phyloP scores from a whole-genome alignment of 2,329 filamentous ascomycete genomes.

The Pestalotiopsis sp. region DNA sequence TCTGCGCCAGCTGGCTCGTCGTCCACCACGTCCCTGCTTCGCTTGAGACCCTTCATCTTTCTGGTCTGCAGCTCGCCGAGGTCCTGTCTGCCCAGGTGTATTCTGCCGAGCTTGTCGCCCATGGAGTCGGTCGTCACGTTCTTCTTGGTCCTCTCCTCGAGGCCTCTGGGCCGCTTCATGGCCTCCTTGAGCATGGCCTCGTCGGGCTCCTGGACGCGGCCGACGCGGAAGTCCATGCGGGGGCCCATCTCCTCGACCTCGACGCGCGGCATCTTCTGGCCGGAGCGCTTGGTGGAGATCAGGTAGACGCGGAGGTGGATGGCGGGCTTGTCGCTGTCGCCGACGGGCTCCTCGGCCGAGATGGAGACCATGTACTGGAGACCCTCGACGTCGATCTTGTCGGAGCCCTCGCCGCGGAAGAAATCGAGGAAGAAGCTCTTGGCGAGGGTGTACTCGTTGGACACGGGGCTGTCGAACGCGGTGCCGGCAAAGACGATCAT shows the following conservation, averaged over 20 bases:
- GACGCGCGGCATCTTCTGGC: conserved; percentile 84
- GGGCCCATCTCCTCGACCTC: conserved; percentile 96
- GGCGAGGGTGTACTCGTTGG: conserved; percentile 79
- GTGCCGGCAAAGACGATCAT: conserved; percentile 90
- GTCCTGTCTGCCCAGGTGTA: conserved; percentile 91
- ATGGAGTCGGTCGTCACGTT: conserved; percentile 90
- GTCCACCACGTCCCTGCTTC: conserved; percentile 64
- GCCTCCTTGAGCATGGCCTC: conserved; percentile 83
- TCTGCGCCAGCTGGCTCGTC: conserved; percentile 54
- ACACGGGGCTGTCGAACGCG: conserved; percentile 80
- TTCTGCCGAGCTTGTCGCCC: conserved; percentile 93
- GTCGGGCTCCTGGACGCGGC: conserved; percentile 79
- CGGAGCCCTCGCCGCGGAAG: conserved; percentile 78
- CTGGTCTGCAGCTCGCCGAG: conserved; percentile 85
- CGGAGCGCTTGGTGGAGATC: conserved; percentile 82
- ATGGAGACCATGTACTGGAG: conserved; percentile 89
- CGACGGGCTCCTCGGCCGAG: conserved; percentile 67
- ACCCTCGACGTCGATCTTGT: conserved; percentile 92
- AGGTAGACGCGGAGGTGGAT: conserved; percentile 80
- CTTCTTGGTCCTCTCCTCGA: conserved; percentile 86
- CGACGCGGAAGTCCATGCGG: conserved; percentile 74
- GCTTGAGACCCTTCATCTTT: conserved; percentile 99
- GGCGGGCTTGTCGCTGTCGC: conserved; percentile 52
- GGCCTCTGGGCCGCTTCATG: conserved; percentile 79
- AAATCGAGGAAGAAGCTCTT: conserved; percentile 90